Evolutionary conservation across 2,329 filamentous ascomycete genomes (phyloP), one percentile per base, ranked within the genome.

Genomic region (Aspergillus brunneoviolaceus): DNA sequence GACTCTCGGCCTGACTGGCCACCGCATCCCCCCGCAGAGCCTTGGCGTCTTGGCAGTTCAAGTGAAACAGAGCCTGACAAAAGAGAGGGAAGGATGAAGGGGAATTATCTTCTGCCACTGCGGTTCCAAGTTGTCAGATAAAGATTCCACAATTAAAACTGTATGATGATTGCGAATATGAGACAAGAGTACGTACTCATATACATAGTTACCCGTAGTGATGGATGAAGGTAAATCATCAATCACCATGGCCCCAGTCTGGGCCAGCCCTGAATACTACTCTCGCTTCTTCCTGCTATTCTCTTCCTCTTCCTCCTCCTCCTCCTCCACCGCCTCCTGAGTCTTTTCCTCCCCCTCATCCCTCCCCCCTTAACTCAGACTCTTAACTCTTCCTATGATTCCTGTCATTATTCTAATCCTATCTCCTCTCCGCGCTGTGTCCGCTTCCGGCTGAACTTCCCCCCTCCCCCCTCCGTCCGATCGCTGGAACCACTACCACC

Each of bases 1-100:
- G 48, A 48, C 59, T 48, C 29, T 33, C 19, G 27, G 33, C 12
- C 11, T 21, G 21, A 29, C 11, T 55, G 14, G 64, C 63, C 5
- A 1, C n/a, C 31, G 12, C 1, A 61, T 62, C 61, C 62, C 64
- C 63, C 65, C 63, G 61, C 58, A 65, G 51, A 14, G 27, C 2
- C 65, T 67, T 68, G 66, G 66, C 66, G 50, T 25, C 66, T 68
- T 68, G 66, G 66, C 64, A 35, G 35, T 23, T n/a, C 39, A 45
- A 16, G 33, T 35, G 33, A 35, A 35, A 35, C 33, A 16, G 11
- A 42, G 16, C 25, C 54, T 49, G 42, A 9, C 27, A 29, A 29
- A 29, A 10, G 33, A 42, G 31, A 23, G 33, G 16, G 33, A 19
- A 19, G 29, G 33, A 29, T 29, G 33, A 25, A 21, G 33, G 51